Base-by-base conservation (phyloP, 2,329 filamentous ascomycete species). In the Trichoderma citrinoviride region DNA sequence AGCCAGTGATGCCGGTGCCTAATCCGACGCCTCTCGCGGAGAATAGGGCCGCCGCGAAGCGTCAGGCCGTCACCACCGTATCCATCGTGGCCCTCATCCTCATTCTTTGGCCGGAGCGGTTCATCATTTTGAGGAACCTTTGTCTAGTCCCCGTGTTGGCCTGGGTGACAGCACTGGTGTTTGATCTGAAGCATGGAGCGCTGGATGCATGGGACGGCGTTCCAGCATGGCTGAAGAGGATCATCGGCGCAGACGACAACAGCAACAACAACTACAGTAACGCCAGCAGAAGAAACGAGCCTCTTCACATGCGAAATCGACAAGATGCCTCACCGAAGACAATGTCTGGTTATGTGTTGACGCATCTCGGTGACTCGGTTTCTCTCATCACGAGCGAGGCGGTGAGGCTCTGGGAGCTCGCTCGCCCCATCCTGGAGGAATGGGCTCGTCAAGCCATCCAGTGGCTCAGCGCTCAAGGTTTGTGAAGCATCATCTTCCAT, bases 51-150 rank as follows among this genome's bases (percentile, higher is more conserved):
- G 52, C 52, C 15, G 52, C 61, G 33, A 63, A 63, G 61, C 61
- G 61, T n/a, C 61, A 55, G 29, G 61, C 61, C 41, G 52, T 63
- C 41, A 63, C 25, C 12, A 47, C 47, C n/a, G 61, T 63, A n/a
- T 63, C 61, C 3, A 40, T 47, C 25, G 43, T 53, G 3, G 50
- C 61, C 41, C n/a, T 52, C 29, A 37, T 63, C 8, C 47, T 63
- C 43, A 55, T 63, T 5, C 27, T 63, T 19, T 63, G 61, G 61
- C 61, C 61, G 4, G 61, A 63, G 33, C 50, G 50, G 15, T 63
- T 55, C 41, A 55, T 63, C 41, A 63, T 63, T 1, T 37, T 23
- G 23, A 19, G 61, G 12, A 63, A 63, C 2, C 61, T 63, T 15
- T 55, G 50, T 27, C 33, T 63, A 14, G 61, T 63, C 40, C 61